phyloP scores from a whole-genome alignment of 805 yeast genomes.

The Debaryomyces tyrocola region DNA sequence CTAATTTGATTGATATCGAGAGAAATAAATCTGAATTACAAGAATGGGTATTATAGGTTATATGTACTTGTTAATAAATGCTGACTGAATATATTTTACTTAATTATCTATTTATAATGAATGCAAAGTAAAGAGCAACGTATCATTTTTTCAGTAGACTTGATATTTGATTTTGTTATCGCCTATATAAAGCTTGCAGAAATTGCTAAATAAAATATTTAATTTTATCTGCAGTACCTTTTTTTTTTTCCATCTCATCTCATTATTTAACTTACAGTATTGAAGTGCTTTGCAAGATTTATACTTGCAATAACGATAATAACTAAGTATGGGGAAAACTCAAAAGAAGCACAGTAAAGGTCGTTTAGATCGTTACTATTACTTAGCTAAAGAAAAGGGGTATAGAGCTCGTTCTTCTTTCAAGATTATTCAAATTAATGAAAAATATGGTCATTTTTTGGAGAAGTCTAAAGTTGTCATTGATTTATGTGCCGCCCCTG shows the following conservation, averaged over 20 bases:
- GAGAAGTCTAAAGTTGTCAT: slow-evolving; percentile 95
- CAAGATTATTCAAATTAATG: slow-evolving; percentile 91
- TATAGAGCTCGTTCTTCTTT: slow-evolving; percentile 99
- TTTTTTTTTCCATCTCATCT: slow-evolving; percentile 8
- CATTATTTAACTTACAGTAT: not conserved
- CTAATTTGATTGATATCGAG: slow-evolving; percentile 46
- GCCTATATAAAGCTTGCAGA: no score
- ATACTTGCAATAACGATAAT: not conserved
- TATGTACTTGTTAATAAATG: not conserved
- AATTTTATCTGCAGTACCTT: not conserved
- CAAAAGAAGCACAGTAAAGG: slow-evolving; percentile 97
- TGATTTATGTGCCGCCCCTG: slow-evolving; percentile 99
- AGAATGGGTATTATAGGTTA: slow-evolving; percentile 48
- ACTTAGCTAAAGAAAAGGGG: slow-evolving; percentile 95
- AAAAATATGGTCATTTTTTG: slow-evolving; percentile 91
- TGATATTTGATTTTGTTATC: no score
- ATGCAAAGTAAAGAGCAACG: not conserved
- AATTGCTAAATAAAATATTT: not conserved
- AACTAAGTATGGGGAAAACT: slow-evolving; percentile 72
- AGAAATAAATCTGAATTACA: slow-evolving; percentile 35
- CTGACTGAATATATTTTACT: no score
- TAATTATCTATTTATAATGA: no score
- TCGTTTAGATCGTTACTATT: slow-evolving; percentile 97
- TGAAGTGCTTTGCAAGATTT: not conserved
- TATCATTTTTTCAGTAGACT: not conserved